phyloP scores from a whole-genome alignment of 495 filamentous ascomycete genomes.

The Acidomyces sp. region DNA sequence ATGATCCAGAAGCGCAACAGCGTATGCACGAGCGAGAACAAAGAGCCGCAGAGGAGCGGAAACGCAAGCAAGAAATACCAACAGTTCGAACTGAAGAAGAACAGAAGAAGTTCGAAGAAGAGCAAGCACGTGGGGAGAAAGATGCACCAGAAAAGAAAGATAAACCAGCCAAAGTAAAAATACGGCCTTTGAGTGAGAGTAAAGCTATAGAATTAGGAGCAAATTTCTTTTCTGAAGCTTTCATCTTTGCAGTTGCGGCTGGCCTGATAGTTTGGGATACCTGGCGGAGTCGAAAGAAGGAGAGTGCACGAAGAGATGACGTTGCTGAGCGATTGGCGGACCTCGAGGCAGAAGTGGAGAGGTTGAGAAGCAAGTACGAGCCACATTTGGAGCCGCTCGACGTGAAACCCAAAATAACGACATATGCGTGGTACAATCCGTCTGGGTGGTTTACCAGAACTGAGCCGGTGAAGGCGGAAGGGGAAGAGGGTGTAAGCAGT shows the following conservation, averaged over 20 bases:
- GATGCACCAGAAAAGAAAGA: conserved; percentile 36
- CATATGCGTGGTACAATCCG: conserved; percentile 16
- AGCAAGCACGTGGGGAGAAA: conserved; percentile 34
- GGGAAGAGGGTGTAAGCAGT: conserved; percentile 2
- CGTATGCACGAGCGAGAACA: conserved; percentile 35
- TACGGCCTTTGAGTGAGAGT: conserved; percentile 70
- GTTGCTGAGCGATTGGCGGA: conserved; percentile 51
- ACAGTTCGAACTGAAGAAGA: conserved; percentile 73
- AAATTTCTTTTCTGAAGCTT: conserved; percentile 83
- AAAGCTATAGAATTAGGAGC: conserved; percentile 95
- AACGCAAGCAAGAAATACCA: conserved; percentile 51
- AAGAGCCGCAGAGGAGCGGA: conserved; percentile 37
- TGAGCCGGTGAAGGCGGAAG: conserved; percentile 6
- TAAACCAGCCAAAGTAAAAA: conserved; percentile 27
- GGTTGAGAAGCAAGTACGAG: conserved; percentile 36
- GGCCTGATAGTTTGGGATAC: conserved; percentile 73
- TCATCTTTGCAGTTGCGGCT: conserved; percentile 72
- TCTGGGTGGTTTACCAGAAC: conserved; percentile 14
- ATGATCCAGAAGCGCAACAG: conserved; percentile 55
- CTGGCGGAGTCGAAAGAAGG: conserved; percentile 61
- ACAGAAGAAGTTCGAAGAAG: conserved; percentile 37
- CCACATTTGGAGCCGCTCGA: conserved; percentile 52
- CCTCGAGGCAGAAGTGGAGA: conserved; percentile 42
- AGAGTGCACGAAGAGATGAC: conserved; percentile 59
- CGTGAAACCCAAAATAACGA: conserved; percentile 27